Evolutionary conservation across 129 eudicot genomes (phyloP).

Genomic region (Silybum marianum): DNA sequence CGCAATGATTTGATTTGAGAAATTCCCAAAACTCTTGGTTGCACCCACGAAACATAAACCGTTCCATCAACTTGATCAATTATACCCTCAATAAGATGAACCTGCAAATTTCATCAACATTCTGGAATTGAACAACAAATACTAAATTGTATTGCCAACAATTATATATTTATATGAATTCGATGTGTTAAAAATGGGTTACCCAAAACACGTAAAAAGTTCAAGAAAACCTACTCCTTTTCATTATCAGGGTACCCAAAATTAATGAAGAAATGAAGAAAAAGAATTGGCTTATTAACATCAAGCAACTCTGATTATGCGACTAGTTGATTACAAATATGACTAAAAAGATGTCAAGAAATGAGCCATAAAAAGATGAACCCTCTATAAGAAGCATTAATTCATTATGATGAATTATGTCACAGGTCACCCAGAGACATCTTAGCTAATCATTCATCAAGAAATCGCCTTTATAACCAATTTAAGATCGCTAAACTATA

Average conservation of each 20-base stretch:
- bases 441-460: no score
- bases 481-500: neutral
- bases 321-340: neutral
- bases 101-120: slow-evolving; percentile 45
- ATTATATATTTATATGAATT: slow-evolving; percentile 23
- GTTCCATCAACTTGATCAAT: slow-evolving; percentile 96
- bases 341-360: neutral
- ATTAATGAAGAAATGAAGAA: neutral
- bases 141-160: slow-evolving; percentile 56
- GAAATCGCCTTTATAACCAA: no score
- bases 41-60: slow-evolving; percentile 93
- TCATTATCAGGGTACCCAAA: neutral
- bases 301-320: neutral
- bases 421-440: neutral
- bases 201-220: slow-evolving; percentile 65
- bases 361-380: neutral
- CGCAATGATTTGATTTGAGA: slow-evolving; percentile 82
- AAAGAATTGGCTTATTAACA: neutral
- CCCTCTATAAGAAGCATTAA: neutral
- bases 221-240: neutral
- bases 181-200: slow-evolving; percentile 58
- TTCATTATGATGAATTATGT: neutral
- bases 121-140: slow-evolving; percentile 48
- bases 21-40: slow-evolving; percentile 89
- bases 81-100: slow-evolving; percentile 92